phyloP scores from a whole-genome alignment of 148 eudicot genomes.

The Heliosperma pusillum region DNA sequence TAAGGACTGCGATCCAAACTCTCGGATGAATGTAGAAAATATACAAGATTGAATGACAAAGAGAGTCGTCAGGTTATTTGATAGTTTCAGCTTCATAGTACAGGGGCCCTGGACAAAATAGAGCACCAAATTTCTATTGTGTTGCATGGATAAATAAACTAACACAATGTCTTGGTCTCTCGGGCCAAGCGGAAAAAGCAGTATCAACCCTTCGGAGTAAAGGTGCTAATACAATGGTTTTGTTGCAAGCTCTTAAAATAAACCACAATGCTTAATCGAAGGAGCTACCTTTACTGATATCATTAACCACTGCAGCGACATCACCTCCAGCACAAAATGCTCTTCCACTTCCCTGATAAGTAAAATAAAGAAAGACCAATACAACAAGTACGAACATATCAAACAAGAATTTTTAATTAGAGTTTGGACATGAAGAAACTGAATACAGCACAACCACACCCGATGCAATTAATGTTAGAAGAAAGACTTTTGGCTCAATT shows the following conservation, averaged over 20 bases:
- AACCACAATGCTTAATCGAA: not conserved
- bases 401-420: not conserved
- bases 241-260: not conserved
- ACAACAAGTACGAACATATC: not conserved
- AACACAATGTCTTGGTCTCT: not conserved
- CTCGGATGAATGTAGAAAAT: not conserved
- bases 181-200: not conserved
- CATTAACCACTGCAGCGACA: slow-evolving; percentile 66
- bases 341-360: slow-evolving; percentile 69
- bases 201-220: not conserved
- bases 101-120: not conserved
- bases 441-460: not conserved
- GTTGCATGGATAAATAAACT: not conserved
- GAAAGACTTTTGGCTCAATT: not conserved
- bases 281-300: slow-evolving; percentile 46
- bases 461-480: not conserved
- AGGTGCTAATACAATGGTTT: not conserved
- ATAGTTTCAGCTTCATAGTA: not conserved
- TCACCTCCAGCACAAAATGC: slow-evolving; percentile 98
- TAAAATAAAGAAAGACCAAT: slow-evolving; percentile 8
- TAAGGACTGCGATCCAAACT: not conserved
- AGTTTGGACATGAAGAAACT: not conserved
- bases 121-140: not conserved
- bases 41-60: not conserved
- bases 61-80: not conserved